Evolutionary conservation across 352 stramenopile genomes (phyloP), one percentile per base, ranked within the genome.

Genomic region (Pythium scleroteichum): DNA sequence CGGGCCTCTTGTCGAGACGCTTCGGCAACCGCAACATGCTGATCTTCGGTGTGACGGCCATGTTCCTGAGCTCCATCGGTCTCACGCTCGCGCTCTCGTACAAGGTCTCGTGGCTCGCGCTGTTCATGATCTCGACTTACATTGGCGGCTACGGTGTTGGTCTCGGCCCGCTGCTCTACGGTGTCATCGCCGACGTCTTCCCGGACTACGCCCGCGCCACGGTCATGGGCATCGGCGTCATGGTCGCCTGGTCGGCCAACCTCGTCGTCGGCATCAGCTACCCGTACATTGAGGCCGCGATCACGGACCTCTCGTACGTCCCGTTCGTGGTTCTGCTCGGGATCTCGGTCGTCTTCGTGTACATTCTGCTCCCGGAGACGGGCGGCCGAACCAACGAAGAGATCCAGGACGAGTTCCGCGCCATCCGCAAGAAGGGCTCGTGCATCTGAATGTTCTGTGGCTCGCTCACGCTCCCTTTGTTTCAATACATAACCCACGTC

Each of bases 71-170:
- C 35, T 68, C 78, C 0, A 19, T 81, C 10, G 68, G 75, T n/a
- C 78, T 90, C 58, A 85, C 76, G 3, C 16, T 90, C 20, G 69
- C 78, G 41, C 72, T 83, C 41, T 48, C 78, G 24, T 59, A 69
- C 40, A 56, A 78, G 32, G 29, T 76, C 29, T 68, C 66, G 33
- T 49, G 27, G 47, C 33, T 87, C 33, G 70, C 77, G 0, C 78
- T 84, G 60, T 53, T 86, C 39, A 87, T 88, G 59, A 87, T 79
- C 54, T 56, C 75, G 12, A 69, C 72, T 17, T 85, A 84, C 40
- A 74, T 92, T 32, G 80, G 73, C 23, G 78, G 73, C 6, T 88
- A 87, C 42, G 82, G 76, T 54, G 72, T 85, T 54, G 86, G 82
- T 41, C 66, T 92, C 27, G 82, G 79, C 4, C 85, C 85, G 32